Evolutionary conservation across 2,329 filamentous ascomycete genomes (phyloP).

Genomic region (Nemania abortiva): DNA sequence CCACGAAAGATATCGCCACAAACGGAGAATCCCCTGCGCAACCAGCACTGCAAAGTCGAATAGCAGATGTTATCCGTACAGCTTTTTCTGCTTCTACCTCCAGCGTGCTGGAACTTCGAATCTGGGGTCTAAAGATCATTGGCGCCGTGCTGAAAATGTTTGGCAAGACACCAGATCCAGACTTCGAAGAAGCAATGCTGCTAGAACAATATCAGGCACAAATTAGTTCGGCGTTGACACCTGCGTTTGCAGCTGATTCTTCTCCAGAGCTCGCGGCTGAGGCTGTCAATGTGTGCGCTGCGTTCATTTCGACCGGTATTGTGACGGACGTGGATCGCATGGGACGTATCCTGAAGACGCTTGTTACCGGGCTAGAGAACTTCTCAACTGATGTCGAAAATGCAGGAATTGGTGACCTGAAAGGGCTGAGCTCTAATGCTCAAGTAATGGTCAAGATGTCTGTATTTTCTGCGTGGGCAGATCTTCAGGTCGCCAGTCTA

Average conservation of each 20-base stretch:
- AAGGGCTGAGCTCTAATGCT: constrained; percentile 92
- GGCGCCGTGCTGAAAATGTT: constrained; percentile 96
- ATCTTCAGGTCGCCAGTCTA: constrained; percentile 92
- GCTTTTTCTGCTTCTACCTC: constrained; percentile 98
- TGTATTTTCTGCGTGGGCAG: constrained; percentile 96
- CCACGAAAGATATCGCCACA: constrained; percentile 81
- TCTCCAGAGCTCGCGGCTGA: constrained; percentile 96
- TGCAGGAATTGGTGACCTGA: constrained; percentile 90
- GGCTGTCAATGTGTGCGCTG: constrained; percentile 97
- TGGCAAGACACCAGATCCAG: constrained; percentile 92
- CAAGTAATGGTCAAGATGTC: constrained; percentile 99
- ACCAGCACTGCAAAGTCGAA: constrained; percentile 79
- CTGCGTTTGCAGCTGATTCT: constrained; percentile 94
- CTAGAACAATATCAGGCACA: constrained; percentile 99
- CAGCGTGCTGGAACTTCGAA: constrained; percentile 86
- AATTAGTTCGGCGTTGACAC: constrained; percentile 95
- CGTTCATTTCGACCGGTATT: constrained; percentile 96
- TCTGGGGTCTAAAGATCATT: constrained; percentile 93
- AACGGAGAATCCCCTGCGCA: constrained; percentile 85
- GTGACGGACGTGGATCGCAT: constrained; percentile 98
- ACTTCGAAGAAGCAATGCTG: constrained; percentile 96
- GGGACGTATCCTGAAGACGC: constrained; percentile 94
- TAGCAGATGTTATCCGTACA: constrained; percentile 95
- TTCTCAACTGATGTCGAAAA: constrained; percentile 86
- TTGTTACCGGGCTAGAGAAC: constrained; percentile 91